Evolutionary conservation across 495 filamentous ascomycete species (phyloP), one percentile per base, ranked within the genome.

Genomic region (Neurospora sp.): DNA sequence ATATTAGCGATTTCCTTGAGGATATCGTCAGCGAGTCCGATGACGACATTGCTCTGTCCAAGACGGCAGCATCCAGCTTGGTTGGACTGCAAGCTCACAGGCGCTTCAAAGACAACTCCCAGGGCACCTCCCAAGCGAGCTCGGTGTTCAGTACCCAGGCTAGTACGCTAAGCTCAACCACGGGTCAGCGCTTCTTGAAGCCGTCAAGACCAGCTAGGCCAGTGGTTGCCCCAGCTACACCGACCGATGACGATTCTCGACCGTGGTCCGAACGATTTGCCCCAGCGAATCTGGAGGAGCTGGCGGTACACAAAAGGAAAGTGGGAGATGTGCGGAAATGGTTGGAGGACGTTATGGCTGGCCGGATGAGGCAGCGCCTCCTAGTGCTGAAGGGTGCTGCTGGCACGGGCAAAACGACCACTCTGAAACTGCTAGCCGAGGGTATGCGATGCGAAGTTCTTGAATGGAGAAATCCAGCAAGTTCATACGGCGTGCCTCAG

Each of bases 271-370:
- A 98, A 76, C 88, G 89, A 77, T 98, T 92, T 79, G 88, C 85
- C 3, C 96, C 96, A 0, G 74, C 78, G 2, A 88, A 87, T 74
- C 74, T 96, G n/a, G 89, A 90, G 38, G 94, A 97, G 81, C 85
- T 98, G 71, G 95, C 91, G 0, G 94, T 98, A 40, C 93, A 99
- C 79, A 97, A 94, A 82, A 92, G 86, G 77, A 99, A 99, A 82
- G 94, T 98, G 28, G 82, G 87, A 19, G 94, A 98, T 82, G 94
- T 98, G 21, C 86, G 88, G 69, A 84, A 78, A 40, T 98, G 96
- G 96, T 81, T 99, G 54, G 88, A 90, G 69, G 86, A 89, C 74
- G 92, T 92, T 0, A 88, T 95, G 71, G 77, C 83, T 42, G 92
- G 93, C 8, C 85, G 85, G 70, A 82, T 85, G 78, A 82, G 85